Evolutionary conservation across 108 stramenopile genomes (phyloP), one percentile per base, ranked within the genome.

Genomic region (Pseudonitzschia pungens): DNA sequence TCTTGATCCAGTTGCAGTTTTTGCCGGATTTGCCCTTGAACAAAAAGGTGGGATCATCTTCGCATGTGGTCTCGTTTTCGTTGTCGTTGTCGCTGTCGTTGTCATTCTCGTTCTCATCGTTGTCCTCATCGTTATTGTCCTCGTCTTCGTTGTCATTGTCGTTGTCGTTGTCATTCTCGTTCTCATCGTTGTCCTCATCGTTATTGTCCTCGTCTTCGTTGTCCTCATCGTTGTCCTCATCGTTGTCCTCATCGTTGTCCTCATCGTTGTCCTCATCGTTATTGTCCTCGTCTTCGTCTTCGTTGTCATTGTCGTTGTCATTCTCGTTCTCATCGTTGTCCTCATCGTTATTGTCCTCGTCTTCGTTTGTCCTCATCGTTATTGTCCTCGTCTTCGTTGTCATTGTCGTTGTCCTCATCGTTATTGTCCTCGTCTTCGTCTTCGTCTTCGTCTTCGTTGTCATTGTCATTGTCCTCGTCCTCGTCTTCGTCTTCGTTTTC

Each of bases 1-100:
- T 55, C 31, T 12, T 29, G 31, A 63, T 42, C 62, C 62, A 63
- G 10, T 63, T 26, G 62, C 62, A 63, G 12, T 32, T 11, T 20
- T 42, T 40, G 8, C 29, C 31, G 1, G 33, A 0, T 36, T 63
- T 63, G 2, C 41, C 41, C 6, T 26, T 16, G 11, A 32, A 63
- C 4, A 24, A 32, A n/a, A 63, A 63, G 2, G 2, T 14, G 1
- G 14, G 16, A 42, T 63, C 62, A 26, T 63, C 62, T 20, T 42
- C 21, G 62, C 62, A 63, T 20, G 31, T 16, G 16, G 4, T 16
- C 21, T 29, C 58, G 28, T 32, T 32, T 7, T 59, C 58, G 16
- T 59, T 24, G 18, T 59, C 12, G 21, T 59, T 16, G 16, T 44
- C 20, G n/a, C n/a, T n/a, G n/a, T n/a, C n/a, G n/a, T n/a, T n/a